A percentile compares a stretch with the other conserved stretches of the same genome.
Conservation (phyloP, 805 yeast genomes). For the Blastobotrys muscicola region DNA sequence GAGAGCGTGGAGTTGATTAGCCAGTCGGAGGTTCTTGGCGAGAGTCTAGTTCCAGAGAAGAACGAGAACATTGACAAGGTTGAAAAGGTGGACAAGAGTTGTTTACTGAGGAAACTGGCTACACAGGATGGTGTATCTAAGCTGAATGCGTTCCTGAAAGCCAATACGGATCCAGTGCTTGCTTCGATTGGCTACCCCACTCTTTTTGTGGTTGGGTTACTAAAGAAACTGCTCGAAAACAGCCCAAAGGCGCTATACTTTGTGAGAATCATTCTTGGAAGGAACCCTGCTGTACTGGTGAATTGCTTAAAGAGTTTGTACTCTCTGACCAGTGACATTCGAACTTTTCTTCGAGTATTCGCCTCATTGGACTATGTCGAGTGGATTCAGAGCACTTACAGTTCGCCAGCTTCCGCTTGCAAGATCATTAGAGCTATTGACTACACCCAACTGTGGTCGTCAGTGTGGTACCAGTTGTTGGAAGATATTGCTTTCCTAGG, state of each 20-base stretch:
- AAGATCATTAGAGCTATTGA: conserved; percentile 22
- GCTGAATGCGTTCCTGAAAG: conserved; percentile 4
- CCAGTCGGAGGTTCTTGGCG: too few species aligned
- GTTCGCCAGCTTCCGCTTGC: conserved; percentile 24
- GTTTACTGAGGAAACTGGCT: too few species aligned
- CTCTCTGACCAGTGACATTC: conserved; percentile 25
- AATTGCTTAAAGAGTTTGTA: conserved; percentile 14
- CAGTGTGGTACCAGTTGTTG: conserved; percentile 30
- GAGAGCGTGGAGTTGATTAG: too few species aligned
- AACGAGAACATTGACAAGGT: too few species aligned
- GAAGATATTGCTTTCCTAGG: conserved; percentile 34
- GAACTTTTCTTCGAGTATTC: conserved; percentile 32
- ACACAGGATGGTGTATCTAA: too few species aligned
- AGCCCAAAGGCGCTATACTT: not conserved
- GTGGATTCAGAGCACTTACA: conserved; percentile 29
- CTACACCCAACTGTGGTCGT: conserved; percentile 29
- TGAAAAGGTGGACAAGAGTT: too few species aligned
- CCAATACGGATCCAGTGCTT: conserved; percentile 16
- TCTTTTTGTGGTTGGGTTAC: conserved; percentile 4
- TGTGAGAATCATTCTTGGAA: not conserved
- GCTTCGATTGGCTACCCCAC: conserved; percentile 24
- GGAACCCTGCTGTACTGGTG: conserved; percentile 3
- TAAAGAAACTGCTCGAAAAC: not conserved
- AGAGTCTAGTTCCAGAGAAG: too few species aligned
- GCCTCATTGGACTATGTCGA: conserved; percentile 27